Evolutionary conservation across 768 basidiomycete genomes (phyloP), one percentile per base, ranked within the genome.

Genomic region (Coprinellus aureogranulatus): DNA sequence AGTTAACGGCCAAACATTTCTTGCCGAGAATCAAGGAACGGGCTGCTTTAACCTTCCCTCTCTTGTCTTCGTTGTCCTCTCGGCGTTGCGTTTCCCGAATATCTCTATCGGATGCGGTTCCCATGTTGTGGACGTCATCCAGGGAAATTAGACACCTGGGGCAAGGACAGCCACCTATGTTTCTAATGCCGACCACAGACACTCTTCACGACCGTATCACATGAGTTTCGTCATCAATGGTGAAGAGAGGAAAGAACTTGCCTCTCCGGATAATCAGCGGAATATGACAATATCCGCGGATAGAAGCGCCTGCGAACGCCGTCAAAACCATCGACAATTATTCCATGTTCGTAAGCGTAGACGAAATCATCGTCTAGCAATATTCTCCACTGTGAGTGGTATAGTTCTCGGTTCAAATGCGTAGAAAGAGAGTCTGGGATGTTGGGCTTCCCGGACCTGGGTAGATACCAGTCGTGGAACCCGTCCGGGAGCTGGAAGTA

Each of bases 161-260:
- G 55, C 74, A 76, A 10, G 72, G 72, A 50, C 68, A 78, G 1
- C 58, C 20, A 0, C 74, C 79, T 14, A 69, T 67, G 51, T 72
- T 66, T n/a, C 68, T 61, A 16, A 80, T 67, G 5, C 65, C 64
- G 25, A 70, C 67, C 16, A 72, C 14, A 44, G 5, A 16, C 14
- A 6, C 41, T 6, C 8, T 44, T n/a, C 20, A n/a, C 9, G 41
- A 18, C 14, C 14, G 6, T 44, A 6, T 22, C 5, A 18, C 52
- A 8, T 69, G 59, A 51, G 65, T 62, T 46, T 70, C 18, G 37
- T 9, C 9, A 39, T 39, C 37, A 44, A 44, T 34, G 34, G 34
- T 8, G 5, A 41, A 34, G n/a, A 34, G 6, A 28, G 5, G 28
- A n/a, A n/a, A n/a, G n/a, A n/a, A n/a, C 46, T 20, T n/a, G 40